Evolutionary conservation across 2,329 filamentous ascomycete genomes (phyloP), one percentile per base, ranked within the genome.

Genomic region (Penicillium sclerotigenum): DNA sequence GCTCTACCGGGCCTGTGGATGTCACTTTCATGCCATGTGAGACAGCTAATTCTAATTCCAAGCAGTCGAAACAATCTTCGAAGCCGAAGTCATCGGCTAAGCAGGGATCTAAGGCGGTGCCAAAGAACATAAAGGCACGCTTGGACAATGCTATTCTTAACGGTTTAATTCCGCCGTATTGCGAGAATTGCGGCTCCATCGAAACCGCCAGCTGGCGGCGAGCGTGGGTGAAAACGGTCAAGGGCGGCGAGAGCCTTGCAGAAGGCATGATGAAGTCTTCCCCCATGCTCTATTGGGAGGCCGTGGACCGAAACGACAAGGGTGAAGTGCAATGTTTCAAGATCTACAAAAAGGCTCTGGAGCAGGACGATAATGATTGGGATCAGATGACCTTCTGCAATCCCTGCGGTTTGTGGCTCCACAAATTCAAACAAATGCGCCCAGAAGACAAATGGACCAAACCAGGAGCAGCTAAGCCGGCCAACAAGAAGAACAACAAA

Each of bases 181-280:
- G 94, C 72, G 84, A 84, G 60, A 96, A 97, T 66, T 99, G 94
- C 66, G 94, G 94, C 6, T 89, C 91, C 7, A 96, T 99, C 55
- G 90, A 97, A 66, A 99, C 94, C 0, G 90, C 93, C 0, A 97
- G 93, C 0, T 99, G 94, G 94, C 87, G 94, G 58, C 94, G 93
- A 68, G 90, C 94, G 13, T 97, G 88, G 81, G 86, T 86, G n/a
- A 90, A 91, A 67, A 81, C 89, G 8, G 81, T 87, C 43, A 78
- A 84, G 16, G 91, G 90, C 1, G 81, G 81, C 31, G 90, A 91
- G 0, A 81, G 83, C 3, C 84, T 87, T 57, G 81, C 89, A 45
- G 85, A 90, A 56, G 85, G 87, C 52, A 89, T 87, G 0, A 86
- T 89, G 57, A 87, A 87, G 65, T 86, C 88, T 45, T 87, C 88